Conservation (phyloP, 2,329 filamentous ascomycete genomes). For the Tolypocladium paradoxum region DNA sequence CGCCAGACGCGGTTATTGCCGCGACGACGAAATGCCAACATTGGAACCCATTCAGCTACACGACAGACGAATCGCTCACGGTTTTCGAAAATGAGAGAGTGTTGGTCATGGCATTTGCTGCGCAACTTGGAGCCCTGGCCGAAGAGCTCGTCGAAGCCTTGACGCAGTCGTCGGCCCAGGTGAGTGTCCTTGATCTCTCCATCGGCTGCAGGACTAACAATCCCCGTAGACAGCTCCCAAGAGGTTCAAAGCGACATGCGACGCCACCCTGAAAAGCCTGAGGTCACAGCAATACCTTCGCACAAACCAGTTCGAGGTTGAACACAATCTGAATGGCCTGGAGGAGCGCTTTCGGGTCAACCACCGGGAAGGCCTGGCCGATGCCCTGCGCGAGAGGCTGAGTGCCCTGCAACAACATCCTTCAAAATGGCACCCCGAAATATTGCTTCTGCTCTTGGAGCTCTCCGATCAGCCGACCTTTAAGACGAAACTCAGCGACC, state of each 20-base stretch:
- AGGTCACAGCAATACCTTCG: constrained; percentile 47
- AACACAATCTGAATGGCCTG: constrained; percentile 54
- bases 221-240: constrained; percentile 14
- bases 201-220: constrained; percentile 1
- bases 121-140: constrained; percentile 51
- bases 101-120: constrained; percentile 56
- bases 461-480: constrained; percentile 71
- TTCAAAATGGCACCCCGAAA: constrained; percentile 64
- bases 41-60: not conserved
- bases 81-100: not conserved
- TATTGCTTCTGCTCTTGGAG: constrained; percentile 66
- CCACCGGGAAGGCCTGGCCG: constrained; percentile 68
- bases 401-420: constrained; percentile 43
- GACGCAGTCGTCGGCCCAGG: constrained; percentile 42
- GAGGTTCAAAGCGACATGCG: constrained; percentile 33
- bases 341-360: constrained; percentile 80
- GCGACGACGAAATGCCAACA: not conserved
- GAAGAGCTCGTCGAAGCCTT: constrained; percentile 61
- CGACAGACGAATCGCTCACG: not conserved
- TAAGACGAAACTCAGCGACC: constrained; percentile 52
- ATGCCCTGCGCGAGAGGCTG: constrained; percentile 52
- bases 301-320: constrained; percentile 67
- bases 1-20: not conserved
- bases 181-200: constrained; percentile 17
- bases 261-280: constrained; percentile 39